Conservation (phyloP, 2,329 filamentous ascomycete genomes). For the Colletotrichum higginsianum region DNA sequence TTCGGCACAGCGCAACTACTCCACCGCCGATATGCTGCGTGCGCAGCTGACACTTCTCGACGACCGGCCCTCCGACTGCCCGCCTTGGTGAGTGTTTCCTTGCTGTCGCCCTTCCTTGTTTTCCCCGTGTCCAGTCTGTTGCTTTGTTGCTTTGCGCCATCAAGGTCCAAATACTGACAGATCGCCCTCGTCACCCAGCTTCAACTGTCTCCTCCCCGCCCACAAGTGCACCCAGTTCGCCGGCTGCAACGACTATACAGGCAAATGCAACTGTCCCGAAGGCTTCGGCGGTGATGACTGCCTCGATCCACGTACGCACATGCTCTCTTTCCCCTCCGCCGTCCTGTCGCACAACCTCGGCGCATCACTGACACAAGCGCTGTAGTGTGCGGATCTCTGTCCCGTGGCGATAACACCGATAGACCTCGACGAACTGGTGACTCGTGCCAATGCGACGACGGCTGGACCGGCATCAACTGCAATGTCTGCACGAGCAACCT, state of each 20-base stretch:
- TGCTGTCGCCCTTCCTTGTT: slow-evolving; percentile 45
- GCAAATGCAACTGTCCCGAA: slow-evolving; percentile 91
- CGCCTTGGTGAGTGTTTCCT: slow-evolving; percentile 74
- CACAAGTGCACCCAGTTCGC: slow-evolving; percentile 94
- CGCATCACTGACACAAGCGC: slow-evolving; percentile 40
- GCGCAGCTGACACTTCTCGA: slow-evolving; percentile 80
- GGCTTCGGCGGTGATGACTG: slow-evolving; percentile 97
- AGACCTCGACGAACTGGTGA: slow-evolving; percentile 79
- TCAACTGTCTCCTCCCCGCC: slow-evolving; percentile 96
- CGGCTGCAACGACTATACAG: slow-evolving; percentile 88
- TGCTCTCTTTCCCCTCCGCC: not conserved
- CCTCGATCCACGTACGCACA: slow-evolving; percentile 77
- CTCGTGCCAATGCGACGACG: slow-evolving; percentile 87
- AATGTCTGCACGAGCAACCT: slow-evolving; percentile 90
- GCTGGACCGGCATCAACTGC: slow-evolving; percentile 98
- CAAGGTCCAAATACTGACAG: slow-evolving; percentile 42
- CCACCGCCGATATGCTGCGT: slow-evolving; percentile 70
- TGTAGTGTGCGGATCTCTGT: slow-evolving; percentile 86
- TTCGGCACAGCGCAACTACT: slow-evolving; percentile 66
- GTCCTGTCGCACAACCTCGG: slow-evolving; percentile 14
- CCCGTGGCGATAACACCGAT: slow-evolving; percentile 85
- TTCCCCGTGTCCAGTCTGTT: not conserved
- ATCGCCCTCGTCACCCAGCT: slow-evolving; percentile 68
- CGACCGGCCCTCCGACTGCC: slow-evolving; percentile 82
- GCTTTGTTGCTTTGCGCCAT: not conserved